Conservation (phyloP, 345 rosid species). For the Crucihimalaya himalaica region DNA sequence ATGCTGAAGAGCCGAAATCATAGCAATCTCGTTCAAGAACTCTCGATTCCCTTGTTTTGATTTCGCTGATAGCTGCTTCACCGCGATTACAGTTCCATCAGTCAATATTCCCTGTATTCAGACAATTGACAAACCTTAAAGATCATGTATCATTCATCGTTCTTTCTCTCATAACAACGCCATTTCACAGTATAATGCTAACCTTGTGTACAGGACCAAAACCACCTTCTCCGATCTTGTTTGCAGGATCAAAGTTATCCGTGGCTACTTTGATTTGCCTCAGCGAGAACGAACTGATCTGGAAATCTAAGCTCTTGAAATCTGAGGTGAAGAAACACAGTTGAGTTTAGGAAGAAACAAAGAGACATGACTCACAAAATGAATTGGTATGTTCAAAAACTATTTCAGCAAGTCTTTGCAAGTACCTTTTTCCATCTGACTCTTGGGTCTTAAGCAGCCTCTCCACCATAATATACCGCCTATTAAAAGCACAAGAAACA, state of each 20-base stretch:
- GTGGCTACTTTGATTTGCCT: constrained; percentile 59
- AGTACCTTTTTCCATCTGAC: constrained; percentile 45
- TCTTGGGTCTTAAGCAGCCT: constrained; percentile 44
- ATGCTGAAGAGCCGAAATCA: constrained; percentile 64
- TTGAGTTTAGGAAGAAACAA: constrained; percentile 13
- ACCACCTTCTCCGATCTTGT: constrained; percentile 76
- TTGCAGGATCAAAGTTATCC: constrained; percentile 48
- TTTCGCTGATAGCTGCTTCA: constrained; percentile 54
- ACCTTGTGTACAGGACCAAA: constrained; percentile 76
- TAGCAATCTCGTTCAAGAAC: constrained; percentile 59
- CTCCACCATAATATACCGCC: constrained; percentile 55
- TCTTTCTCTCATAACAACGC: background rate
- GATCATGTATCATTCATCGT: background rate
- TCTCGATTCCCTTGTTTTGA: constrained; percentile 67
- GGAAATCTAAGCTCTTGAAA: constrained; percentile 45
- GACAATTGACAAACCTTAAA: background rate
- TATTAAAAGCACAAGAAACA: constrained; percentile 41
- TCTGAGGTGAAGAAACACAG: constrained; percentile 37
- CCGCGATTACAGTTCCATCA: constrained; percentile 61
- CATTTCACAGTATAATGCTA: constrained; percentile 1
- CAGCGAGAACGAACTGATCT: constrained; percentile 51
- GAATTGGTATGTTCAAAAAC: background rate
- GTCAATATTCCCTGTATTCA: constrained; percentile 47
- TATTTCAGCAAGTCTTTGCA: background rate
- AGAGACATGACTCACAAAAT: background rate